Percentiles rank a stretch among this genome's conserved stretches.
These are phyloP conservation scores for Dactylellina haptotyla DNA, from an alignment of 2,329 filamentous ascomycete species.

Conservation along the genomic window DNA sequence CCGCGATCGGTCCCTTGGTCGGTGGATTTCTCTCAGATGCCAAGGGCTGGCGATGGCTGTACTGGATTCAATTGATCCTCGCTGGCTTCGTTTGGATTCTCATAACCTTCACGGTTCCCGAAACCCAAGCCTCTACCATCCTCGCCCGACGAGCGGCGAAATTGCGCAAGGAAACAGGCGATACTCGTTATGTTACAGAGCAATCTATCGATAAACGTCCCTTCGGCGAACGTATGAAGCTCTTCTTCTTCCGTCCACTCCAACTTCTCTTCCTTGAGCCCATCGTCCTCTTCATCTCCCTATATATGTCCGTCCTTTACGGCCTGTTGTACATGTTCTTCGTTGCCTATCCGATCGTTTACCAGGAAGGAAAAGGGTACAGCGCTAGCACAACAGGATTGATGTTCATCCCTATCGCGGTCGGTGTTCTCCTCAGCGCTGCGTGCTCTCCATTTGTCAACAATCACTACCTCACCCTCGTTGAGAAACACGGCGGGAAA, in stretches of 20 bases:
- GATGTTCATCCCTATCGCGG: constrained; percentile 85
- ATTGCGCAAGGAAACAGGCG: constrained; percentile 74
- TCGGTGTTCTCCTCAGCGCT: constrained; percentile 77
- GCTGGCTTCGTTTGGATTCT: constrained; percentile 75
- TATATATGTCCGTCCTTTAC: constrained; percentile 88
- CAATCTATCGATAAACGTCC: constrained; percentile 79
- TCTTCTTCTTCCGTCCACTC: constrained; percentile 84
- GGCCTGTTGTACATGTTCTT: constrained; percentile 81
- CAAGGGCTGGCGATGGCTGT: constrained; percentile 81
- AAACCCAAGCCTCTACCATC: constrained; percentile 85
- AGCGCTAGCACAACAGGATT: constrained; percentile 77
- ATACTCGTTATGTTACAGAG: constrained; percentile 77
- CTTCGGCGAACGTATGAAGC: constrained; percentile 72
- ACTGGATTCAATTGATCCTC: constrained; percentile 86
- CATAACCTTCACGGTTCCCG: constrained; percentile 87
- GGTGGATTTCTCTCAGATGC: constrained; percentile 80
- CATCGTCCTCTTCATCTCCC: constrained; percentile 82
- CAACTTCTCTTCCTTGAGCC: constrained; percentile 84
- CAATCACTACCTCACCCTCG: constrained; percentile 77
- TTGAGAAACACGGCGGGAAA: constrained; percentile 72
- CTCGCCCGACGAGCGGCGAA: constrained; percentile 71
- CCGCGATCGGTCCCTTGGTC: constrained; percentile 74
- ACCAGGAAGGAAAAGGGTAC: constrained; percentile 81
- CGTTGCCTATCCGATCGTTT: constrained; percentile 76
- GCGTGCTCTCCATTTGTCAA: constrained; percentile 77